Conservation (phyloP, 805 yeast genomes). For the Teunomyces aglyptinius region DNA sequence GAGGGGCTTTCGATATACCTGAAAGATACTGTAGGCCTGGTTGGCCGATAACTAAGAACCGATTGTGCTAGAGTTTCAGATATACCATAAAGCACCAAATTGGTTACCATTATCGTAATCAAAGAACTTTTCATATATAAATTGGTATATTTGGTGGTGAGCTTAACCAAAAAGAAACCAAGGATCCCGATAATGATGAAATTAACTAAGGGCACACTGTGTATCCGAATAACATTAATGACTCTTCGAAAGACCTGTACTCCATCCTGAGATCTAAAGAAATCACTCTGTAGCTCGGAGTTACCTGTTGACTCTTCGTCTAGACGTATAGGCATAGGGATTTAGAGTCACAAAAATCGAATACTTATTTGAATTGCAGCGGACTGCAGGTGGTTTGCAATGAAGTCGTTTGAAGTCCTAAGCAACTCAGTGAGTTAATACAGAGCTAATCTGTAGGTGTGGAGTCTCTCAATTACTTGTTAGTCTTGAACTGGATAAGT, state of each 20-base stretch:
- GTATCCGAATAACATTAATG: constrained; percentile 36
- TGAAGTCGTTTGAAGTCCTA: not conserved
- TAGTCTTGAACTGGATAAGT: too few relatives aligned
- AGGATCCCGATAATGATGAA: constrained; percentile 50
- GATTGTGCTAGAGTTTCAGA: constrained; percentile 90
- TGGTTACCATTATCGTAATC: constrained; percentile 77
- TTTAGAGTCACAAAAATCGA: not conserved
- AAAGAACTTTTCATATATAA: constrained; percentile 65
- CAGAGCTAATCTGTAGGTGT: not conserved
- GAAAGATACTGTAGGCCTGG: constrained; percentile 22
- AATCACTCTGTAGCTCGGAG: not conserved
- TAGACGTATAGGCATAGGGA: constrained; percentile 22
- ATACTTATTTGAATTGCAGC: not conserved
- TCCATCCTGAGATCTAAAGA: not conserved
- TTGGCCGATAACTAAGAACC: constrained; percentile 33
- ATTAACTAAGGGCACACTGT: constrained; percentile 56
- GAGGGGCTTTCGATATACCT: constrained; percentile 14
- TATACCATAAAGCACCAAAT: constrained; percentile 79
- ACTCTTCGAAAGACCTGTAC: constrained; percentile 6
- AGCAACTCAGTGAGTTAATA: not conserved
- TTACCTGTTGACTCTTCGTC: constrained; percentile 11
- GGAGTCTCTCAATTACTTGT: too few relatives aligned
- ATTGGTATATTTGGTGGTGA: constrained; percentile 57
- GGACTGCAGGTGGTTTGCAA: constrained; percentile 1
- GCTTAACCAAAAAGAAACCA: constrained; percentile 47